Conservation (phyloP, 768 basidiomycete species). For the Termitomyces sp. region DNA sequence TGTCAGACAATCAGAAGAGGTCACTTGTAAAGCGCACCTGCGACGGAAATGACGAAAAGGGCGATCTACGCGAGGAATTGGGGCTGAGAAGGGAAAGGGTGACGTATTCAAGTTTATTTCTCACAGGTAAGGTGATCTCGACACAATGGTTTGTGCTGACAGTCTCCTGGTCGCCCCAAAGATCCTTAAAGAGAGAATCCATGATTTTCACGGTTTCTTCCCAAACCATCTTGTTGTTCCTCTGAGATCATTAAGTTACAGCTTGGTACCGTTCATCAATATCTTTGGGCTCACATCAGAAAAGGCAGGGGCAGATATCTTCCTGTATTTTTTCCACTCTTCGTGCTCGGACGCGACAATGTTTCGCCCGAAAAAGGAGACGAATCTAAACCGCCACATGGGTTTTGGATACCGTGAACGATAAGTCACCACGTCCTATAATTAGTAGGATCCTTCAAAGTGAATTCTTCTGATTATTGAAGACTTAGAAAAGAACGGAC, state of each 20-base stretch:
- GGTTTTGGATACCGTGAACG: constrained; percentile 56
- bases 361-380: constrained; percentile 52
- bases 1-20: neutral
- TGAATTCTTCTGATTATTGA: neutral
- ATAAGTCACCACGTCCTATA: constrained; percentile 45
- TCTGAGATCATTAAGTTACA: constrained; percentile 17
- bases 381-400: constrained; percentile 33
- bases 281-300: constrained; percentile 38
- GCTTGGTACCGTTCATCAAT: neutral
- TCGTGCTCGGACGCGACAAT: constrained; percentile 61
- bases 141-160: constrained; percentile 40
- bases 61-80: constrained; percentile 35
- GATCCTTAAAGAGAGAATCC: constrained; percentile 36
- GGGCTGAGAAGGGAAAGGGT: too few species aligned
- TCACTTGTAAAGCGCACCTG: constrained; percentile 27
- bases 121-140: constrained; percentile 49
- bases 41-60: constrained; percentile 48
- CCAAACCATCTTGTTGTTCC: constrained; percentile 45
- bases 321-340: constrained; percentile 61
- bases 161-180: constrained; percentile 38
- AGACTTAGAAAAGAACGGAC: constrained; percentile 15
- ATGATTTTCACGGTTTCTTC: constrained; percentile 38
- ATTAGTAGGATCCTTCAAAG: neutral
- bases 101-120: constrained; percentile 7
- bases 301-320: constrained; percentile 60